Evolutionary conservation across 2,329 filamentous ascomycete genomes (phyloP).

Genomic region (Dactylonectria macrodidyma): DNA sequence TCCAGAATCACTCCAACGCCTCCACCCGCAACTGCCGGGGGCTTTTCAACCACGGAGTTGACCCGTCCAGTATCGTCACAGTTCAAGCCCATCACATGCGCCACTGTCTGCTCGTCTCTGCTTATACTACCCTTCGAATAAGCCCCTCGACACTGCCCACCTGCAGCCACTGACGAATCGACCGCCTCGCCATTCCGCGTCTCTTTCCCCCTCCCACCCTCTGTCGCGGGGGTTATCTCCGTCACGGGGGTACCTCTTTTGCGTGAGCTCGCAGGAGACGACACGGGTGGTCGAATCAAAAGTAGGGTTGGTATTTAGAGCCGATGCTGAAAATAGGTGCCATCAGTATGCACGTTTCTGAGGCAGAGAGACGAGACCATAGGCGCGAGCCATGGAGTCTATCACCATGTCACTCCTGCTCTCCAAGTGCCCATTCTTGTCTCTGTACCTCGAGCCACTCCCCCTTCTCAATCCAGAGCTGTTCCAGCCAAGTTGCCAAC

Average conservation of each 20-base stretch:
- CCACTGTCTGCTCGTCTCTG: slow-evolving; percentile 26
- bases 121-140: slow-evolving; percentile 30
- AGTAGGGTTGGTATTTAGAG: slow-evolving; percentile 8
- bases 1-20: slow-evolving; percentile 32
- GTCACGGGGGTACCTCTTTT: neutral
- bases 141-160: slow-evolving; percentile 28
- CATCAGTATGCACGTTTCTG: slow-evolving; percentile 5
- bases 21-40: slow-evolving; percentile 42
- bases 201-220: slow-evolving; percentile 16
- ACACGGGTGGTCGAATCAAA: slow-evolving; percentile 5
- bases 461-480: slow-evolving; percentile 68
- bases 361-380: neutral
- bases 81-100: slow-evolving; percentile 35
- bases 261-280: slow-evolving; percentile 6
- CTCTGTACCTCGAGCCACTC: slow-evolving; percentile 60
- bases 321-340: slow-evolving; percentile 27
- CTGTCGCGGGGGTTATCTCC: neutral
- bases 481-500: slow-evolving; percentile 67
- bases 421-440: slow-evolving; percentile 35
- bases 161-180: slow-evolving; percentile 31
- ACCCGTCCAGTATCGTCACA: slow-evolving; percentile 23
- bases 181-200: slow-evolving; percentile 22
- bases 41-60: slow-evolving; percentile 23
- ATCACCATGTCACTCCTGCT: slow-evolving; percentile 28
- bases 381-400: slow-evolving; percentile 14